Evolutionary conservation across 257 asterid species (phyloP).

Genomic region (Paraleonurus japonicus): DNA sequence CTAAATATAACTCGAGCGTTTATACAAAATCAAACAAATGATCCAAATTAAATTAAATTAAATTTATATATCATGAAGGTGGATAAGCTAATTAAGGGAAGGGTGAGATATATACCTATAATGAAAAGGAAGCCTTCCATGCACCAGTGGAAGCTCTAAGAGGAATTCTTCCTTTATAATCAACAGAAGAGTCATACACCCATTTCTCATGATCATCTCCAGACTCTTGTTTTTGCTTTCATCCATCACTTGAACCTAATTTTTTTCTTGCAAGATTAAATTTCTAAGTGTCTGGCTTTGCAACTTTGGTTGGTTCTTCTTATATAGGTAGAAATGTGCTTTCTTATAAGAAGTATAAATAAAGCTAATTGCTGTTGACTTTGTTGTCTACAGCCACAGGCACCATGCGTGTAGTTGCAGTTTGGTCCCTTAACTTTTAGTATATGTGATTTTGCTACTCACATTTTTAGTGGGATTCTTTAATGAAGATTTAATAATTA

Average conservation of each 20-base stretch:
- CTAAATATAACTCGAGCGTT: too few relatives aligned
- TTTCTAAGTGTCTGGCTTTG: conserved; percentile 10
- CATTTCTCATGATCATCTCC: conserved; percentile 53
- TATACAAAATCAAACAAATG: neutral
- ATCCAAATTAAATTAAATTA: too few relatives aligned
- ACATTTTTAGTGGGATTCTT: neutral
- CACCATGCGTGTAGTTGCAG: neutral
- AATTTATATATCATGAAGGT: neutral
- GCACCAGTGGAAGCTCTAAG: conserved; percentile 76
- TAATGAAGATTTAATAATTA: neutral
- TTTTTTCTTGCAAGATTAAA: neutral
- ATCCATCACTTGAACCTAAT: conserved; percentile 30
- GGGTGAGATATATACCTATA: conserved; percentile 42
- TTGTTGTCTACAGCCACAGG: conserved; percentile 4
- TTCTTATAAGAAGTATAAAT: too few relatives aligned
- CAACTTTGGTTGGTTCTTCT: conserved; percentile 26
- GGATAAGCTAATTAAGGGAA: neutral
- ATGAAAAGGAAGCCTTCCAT: conserved; percentile 84
- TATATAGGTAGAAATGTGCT: conserved; percentile 27
- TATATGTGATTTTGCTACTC: neutral
- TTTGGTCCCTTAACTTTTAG: neutral
- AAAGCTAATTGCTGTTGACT: conserved; percentile 10
- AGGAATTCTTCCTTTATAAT: conserved; percentile 72
- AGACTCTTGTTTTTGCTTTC: conserved; percentile 5
- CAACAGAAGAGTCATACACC: conserved; percentile 78